Conservation (phyloP, 1,139 yeast genomes). For the Geotrichum bryndzae region DNA sequence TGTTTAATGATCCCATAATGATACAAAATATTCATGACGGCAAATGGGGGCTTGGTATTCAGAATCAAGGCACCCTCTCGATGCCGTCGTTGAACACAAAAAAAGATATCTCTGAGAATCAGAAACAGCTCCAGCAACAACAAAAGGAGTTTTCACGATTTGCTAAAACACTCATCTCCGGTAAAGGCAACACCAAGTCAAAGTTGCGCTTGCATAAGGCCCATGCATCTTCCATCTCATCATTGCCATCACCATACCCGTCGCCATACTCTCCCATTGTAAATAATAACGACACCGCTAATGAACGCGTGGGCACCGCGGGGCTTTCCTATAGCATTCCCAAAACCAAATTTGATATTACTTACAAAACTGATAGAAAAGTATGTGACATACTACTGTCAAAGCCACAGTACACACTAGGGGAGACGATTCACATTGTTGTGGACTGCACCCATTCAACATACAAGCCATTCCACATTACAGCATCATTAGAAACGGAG, state of each 20-base stretch:
- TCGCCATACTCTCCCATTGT: neutral
- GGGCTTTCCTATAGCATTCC: neutral
- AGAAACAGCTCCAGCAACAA: neutral
- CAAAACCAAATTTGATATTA: neutral
- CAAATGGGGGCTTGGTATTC: neutral
- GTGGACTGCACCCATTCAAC: neutral
- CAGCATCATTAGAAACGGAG: neutral
- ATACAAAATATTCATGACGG: neutral
- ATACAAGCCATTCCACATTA: neutral
- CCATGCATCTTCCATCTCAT: neutral
- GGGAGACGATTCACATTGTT: slow-evolving; percentile 1
- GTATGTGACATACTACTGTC: slow-evolving; percentile 2
- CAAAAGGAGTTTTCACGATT: neutral
- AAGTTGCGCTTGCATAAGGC: neutral
- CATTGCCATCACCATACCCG: neutral
- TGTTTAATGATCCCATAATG: neutral
- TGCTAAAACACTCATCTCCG: slow-evolving; percentile 7
- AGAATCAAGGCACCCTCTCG: neutral
- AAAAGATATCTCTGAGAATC: neutral
- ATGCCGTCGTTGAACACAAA: neutral
- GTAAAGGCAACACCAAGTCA: neutral
- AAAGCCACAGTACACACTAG: neutral
- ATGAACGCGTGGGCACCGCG: neutral
- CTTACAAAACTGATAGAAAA: neutral
- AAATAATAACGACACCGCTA: neutral